Conservation (phyloP, 179 eudicot genomes). For the Gypsophila paniculata region DNA sequence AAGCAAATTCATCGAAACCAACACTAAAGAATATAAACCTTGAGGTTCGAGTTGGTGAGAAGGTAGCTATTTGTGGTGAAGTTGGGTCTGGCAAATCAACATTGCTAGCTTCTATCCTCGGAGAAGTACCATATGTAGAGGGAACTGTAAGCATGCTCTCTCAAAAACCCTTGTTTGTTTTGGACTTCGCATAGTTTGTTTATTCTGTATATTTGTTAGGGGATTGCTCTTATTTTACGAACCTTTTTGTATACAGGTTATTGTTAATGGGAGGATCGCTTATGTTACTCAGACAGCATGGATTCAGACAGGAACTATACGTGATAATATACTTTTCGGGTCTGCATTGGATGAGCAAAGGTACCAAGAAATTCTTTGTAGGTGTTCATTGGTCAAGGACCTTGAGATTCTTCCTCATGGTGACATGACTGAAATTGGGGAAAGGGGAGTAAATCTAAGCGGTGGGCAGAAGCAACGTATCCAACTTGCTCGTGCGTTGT, state of each 20-base stretch:
- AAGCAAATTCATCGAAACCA: conserved; percentile 36
- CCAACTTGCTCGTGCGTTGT: conserved; percentile 84
- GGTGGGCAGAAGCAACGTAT: conserved; percentile 89
- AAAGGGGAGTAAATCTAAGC: conserved; percentile 87
- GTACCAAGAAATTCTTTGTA: conserved; percentile 63
- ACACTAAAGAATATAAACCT: conserved; percentile 49
- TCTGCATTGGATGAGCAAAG: conserved; percentile 48
- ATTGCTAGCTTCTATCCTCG: conserved; percentile 66
- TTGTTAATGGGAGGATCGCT: conserved; percentile 59
- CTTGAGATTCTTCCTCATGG: conserved; percentile 63
- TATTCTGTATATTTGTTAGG: too few species aligned
- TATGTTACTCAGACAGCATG: conserved; percentile 89
- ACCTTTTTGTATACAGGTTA: conserved; percentile 36
- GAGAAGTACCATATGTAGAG: conserved; percentile 60
- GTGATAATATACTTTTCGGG: conserved; percentile 79
- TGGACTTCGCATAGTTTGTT: too few species aligned
- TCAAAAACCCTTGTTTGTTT: background rate
- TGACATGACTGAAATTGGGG: conserved; percentile 83
- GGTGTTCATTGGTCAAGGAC: conserved; percentile 68
- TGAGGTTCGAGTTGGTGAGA: conserved; percentile 53
- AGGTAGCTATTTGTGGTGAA: conserved; percentile 77
- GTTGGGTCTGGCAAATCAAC: conserved; percentile 89
- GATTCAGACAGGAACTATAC: conserved; percentile 86
- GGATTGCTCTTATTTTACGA: background rate
- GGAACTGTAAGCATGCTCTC: conserved; percentile 58